Base-by-base conservation (phyloP, 768 basidiomycete species). In the Trametes cingulata region DNA sequence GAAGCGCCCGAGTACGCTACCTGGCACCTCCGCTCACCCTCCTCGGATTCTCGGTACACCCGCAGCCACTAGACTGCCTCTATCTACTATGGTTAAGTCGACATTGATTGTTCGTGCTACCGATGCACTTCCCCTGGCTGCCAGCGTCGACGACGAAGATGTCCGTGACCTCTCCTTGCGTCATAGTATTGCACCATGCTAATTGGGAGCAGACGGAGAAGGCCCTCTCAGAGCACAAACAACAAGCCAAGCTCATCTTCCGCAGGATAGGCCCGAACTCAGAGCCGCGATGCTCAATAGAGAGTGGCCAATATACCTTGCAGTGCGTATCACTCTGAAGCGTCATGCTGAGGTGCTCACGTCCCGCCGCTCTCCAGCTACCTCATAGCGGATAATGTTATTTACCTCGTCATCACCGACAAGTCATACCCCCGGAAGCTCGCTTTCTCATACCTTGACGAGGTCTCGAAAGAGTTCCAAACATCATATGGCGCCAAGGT, bases 391-490 rank as follows among this genome's bases (percentile, higher is more conserved):
- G 90, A 95, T 69, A 93, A 94, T 76, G 95, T 98, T 60, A 90
- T 96, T 54, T 99, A 94, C 77, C 82, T 98, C 64, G 89, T 91
- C 59, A 93, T 99, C 71, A 88, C 94, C 37, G 97, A 98, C 78
- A 93, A 95, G 73, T 95, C 95, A 4, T 98, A 98, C 76, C 95
- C 95, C 20, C 83, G 96, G 61, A 98, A 98, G 74, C 85, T 98
- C 35, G 95, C 95, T 1, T 99, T 99, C 76, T 95, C 95, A 8
- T 99, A 94, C 75, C 83, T 99, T 49, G 95, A 98, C 66, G 97
- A 99, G 75, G 81, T 99, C 43, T 91, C 92, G 22, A 98, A 97
- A 70, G 97, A 99, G 75, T 99, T 99, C 71, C 83, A 89, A 39
- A 84, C 85, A 52, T 91, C 91, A 6, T 99, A 98, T 74, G 97